Conservation (phyloP, 208 protist genomes). For the Porcisia hertigi region DNA sequence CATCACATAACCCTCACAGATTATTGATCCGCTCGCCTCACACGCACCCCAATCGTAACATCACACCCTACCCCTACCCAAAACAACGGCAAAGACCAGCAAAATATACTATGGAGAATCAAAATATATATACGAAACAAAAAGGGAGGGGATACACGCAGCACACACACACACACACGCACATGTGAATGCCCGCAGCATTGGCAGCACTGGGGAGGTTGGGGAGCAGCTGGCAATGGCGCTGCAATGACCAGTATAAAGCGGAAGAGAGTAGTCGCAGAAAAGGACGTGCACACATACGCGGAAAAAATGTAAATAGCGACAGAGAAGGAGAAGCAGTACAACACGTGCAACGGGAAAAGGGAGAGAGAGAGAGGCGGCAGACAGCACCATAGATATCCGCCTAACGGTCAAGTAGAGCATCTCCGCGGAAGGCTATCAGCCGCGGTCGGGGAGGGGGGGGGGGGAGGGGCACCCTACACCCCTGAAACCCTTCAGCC, state of each 20-base stretch:
- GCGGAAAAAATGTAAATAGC: background rate
- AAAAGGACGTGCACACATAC: background rate
- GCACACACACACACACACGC: background rate
- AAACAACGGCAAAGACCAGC: too few relatives aligned
- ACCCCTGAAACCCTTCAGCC: background rate
- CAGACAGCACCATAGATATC: background rate
- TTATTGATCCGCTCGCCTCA: too few relatives aligned
- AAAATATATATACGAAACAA: too few relatives aligned
- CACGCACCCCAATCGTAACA: too few relatives aligned
- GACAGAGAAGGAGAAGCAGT: background rate
- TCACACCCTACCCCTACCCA: too few relatives aligned
- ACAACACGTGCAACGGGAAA: conserved; percentile 2
- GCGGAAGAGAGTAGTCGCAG: background rate
- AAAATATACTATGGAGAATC: too few relatives aligned
- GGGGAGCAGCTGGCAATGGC: background rate
- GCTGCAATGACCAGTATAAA: background rate
- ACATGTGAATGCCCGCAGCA: background rate
- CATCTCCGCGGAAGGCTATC: too few relatives aligned
- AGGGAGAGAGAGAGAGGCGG: background rate
- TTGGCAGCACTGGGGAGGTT: background rate
- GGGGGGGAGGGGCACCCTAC: background rate
- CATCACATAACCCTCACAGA: too few relatives aligned
- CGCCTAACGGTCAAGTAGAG: too few relatives aligned
- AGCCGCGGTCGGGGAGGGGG: background rate
- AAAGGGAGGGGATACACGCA: too few relatives aligned